Evolutionary conservation across 208 protist species (phyloP).

Genomic region (Dictyostelium gargantuum): DNA sequence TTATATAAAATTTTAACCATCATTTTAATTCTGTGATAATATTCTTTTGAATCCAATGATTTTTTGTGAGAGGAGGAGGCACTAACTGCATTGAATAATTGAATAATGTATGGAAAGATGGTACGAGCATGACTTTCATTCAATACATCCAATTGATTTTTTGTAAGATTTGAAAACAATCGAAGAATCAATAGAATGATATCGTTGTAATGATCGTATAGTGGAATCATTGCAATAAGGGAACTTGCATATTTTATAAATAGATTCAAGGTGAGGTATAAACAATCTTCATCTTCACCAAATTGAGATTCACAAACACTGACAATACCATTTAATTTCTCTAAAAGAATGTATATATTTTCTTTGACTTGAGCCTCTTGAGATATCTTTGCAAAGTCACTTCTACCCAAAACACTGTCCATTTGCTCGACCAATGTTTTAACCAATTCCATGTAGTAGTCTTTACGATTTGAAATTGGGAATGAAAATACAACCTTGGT

Average conservation of each 20-base stretch:
- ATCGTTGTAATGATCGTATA: slow-evolving; percentile 26
- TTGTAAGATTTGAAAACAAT: slow-evolving; percentile 11
- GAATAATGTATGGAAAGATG: not conserved
- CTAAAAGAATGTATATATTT: not conserved
- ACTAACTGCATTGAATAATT: not conserved
- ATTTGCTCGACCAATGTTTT: not conserved
- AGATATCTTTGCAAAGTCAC: not conserved
- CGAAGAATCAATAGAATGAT: not conserved
- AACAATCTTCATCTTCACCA: not conserved
- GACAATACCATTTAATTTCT: slow-evolving; percentile 13
- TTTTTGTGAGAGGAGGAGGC: not conserved
- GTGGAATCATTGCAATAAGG: not conserved
- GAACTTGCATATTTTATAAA: slow-evolving; percentile 7
- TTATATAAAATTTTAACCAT: slow-evolving; percentile 30
- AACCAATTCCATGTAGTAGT: not conserved
- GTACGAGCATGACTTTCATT: not conserved
- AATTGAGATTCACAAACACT: not conserved
- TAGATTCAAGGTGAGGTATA: not conserved
- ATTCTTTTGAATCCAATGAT: slow-evolving; percentile 16
- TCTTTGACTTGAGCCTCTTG: slow-evolving; percentile 6
- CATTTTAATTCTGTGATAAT: slow-evolving; percentile 43
- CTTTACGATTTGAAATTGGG: no score
- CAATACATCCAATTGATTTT: slow-evolving; percentile 5
- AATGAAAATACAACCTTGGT: not conserved
- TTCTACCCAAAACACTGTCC: not conserved